A percentile compares a stretch with the other conserved stretches of the same genome.
phyloP scores from a whole-genome alignment of 2,329 filamentous ascomycete genomes.

The Chaetomium globosum region DNA sequence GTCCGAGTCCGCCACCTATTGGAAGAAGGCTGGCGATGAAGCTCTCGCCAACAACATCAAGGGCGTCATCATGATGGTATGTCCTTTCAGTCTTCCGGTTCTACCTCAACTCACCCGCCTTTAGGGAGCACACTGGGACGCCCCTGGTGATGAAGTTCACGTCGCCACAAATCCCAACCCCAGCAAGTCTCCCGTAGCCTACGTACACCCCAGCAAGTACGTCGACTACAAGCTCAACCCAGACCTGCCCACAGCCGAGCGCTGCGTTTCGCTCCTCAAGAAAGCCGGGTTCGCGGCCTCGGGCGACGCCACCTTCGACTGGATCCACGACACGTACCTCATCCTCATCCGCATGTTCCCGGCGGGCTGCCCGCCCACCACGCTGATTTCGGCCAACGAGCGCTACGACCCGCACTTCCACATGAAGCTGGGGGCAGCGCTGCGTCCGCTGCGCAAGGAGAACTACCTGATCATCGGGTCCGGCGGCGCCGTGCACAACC shows the following conservation, averaged over 20 bases:
- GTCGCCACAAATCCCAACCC: not conserved
- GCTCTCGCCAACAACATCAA: slow-evolving; percentile 52
- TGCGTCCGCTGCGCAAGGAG: slow-evolving; percentile 59
- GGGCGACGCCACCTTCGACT: slow-evolving; percentile 62
- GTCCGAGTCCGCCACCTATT: slow-evolving; percentile 62
- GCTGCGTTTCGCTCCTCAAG: slow-evolving; percentile 39
- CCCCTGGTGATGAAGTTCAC: not conserved
- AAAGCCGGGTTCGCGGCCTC: slow-evolving; percentile 57
- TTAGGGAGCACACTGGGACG: not conserved
- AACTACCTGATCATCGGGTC: slow-evolving; percentile 57
- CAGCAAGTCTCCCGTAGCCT: not conserved
- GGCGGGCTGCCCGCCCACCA: slow-evolving; percentile 64
- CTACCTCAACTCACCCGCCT: not conserved
- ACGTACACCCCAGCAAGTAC: not conserved
- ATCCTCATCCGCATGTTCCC: slow-evolving; percentile 73
- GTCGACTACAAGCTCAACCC: not conserved
- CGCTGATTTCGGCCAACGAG: slow-evolving; percentile 50
- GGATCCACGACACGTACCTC: slow-evolving; percentile 73
- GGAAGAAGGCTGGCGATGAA: slow-evolving; percentile 66
- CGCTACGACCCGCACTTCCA: slow-evolving; percentile 48
- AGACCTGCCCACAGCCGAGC: not conserved
- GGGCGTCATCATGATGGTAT: not conserved
- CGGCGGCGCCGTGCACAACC: slow-evolving; percentile 69
- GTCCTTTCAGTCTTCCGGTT: too few relatives aligned
- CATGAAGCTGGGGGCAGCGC: slow-evolving; percentile 58